Percentiles rank a stretch among this genome's conserved stretches.
phyloP scores from a whole-genome alignment of 768 basidiomycete species.

The Tricholoma hemisulphureum region DNA sequence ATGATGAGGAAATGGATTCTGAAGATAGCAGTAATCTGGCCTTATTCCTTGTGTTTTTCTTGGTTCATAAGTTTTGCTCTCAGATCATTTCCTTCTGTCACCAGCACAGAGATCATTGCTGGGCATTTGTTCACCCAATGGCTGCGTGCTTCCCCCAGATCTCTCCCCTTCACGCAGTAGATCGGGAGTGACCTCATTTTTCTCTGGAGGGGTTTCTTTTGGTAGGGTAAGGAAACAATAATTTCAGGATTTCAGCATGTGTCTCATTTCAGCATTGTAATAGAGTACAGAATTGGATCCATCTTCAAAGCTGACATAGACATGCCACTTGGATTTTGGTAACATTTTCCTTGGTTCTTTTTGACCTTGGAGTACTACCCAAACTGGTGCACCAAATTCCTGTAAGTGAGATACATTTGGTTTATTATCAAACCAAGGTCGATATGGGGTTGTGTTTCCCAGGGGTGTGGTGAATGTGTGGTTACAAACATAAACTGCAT shows the following conservation, averaged over 20 bases:
- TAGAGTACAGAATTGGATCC: background rate
- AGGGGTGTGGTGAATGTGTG: background rate
- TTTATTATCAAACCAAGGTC: conserved; percentile 14
- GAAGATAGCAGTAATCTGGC: background rate
- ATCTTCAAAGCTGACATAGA: conserved; percentile 1
- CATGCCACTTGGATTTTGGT: background rate
- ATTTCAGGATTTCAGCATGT: background rate
- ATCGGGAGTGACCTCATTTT: background rate
- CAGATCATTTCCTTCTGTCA: background rate
- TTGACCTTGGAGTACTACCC: conserved; percentile 13
- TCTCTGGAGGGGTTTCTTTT: background rate
- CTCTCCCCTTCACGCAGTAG: background rate
- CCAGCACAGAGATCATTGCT: background rate
- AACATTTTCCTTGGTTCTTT: conserved; percentile 1
- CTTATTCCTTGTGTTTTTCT: background rate
- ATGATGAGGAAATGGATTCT: background rate
- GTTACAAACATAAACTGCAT: background rate
- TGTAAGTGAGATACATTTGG: conserved; percentile 4
- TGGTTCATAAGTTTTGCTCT: background rate
- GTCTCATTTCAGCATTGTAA: conserved; percentile 1
- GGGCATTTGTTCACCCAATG: background rate
- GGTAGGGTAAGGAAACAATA: background rate
- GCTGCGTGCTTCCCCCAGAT: background rate
- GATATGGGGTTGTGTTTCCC: conserved; percentile 22
- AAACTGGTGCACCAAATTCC: conserved; percentile 27